These are phyloP conservation scores for Phytophthora uliginosa DNA, from an alignment of 352 stramenopile genomes.

Conservation along the genomic window DNA sequence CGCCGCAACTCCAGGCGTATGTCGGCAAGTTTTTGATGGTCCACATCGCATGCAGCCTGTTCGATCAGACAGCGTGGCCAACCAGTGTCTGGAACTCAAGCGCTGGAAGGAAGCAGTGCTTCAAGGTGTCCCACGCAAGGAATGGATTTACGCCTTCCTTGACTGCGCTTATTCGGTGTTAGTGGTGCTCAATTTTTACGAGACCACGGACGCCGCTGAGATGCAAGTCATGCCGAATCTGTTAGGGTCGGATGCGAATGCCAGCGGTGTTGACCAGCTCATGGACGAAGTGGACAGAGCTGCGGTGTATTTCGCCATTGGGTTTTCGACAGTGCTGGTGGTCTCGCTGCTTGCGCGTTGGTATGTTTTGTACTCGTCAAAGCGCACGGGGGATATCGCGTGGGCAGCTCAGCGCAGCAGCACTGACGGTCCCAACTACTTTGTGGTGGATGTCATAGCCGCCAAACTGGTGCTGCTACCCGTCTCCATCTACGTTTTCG, in stretches of 20 bases:
- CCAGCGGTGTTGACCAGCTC: conserved; percentile 6
- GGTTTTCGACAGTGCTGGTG: conserved; percentile 24
- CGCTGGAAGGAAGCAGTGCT: conserved; percentile 25
- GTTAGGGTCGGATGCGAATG: neutral
- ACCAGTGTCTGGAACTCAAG: conserved; percentile 34
- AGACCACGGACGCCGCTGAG: conserved; percentile 14
- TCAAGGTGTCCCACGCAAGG: conserved; percentile 15
- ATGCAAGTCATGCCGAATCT: conserved; percentile 15
- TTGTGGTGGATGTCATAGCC: conserved; percentile 21
- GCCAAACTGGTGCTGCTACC: conserved; percentile 23
- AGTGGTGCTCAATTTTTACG: conserved; percentile 41
- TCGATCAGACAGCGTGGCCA: conserved; percentile 21
- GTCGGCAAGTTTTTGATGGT: conserved; percentile 10
- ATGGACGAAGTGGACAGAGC: conserved; percentile 25
- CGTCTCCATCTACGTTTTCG: conserved; percentile 33
- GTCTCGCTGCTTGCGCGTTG: conserved; percentile 34
- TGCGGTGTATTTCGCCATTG: conserved; percentile 26
- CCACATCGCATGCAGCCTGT: conserved; percentile 9
- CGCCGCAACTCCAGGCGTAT: conserved; percentile 5
- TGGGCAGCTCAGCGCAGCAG: conserved; percentile 6
- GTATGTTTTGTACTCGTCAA: conserved; percentile 37
- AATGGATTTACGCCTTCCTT: conserved; percentile 29
- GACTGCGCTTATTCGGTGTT: conserved; percentile 27
- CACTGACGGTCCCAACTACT: conserved; percentile 11
- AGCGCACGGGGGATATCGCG: neutral